Evolutionary conservation across 1,284 basidiomycete genomes (phyloP).

Genomic region (Tylopilus sp.): DNA sequence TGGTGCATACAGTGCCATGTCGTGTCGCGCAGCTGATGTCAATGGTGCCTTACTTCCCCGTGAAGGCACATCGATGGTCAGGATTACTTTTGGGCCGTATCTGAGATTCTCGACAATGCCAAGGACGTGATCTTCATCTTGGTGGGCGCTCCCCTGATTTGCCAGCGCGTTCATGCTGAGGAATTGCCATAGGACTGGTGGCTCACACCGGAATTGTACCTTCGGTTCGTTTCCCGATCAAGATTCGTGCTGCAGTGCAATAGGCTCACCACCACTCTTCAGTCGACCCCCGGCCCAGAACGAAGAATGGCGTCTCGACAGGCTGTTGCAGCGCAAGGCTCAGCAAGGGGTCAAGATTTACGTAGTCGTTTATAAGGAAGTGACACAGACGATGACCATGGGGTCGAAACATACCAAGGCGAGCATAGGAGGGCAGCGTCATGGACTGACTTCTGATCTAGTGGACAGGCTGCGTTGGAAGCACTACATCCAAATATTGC

Average conservation of each 20-base stretch:
- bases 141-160: constrained; percentile 48
- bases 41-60: not conserved
- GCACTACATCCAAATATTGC: constrained; percentile 88
- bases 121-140: constrained; percentile 84
- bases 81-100: constrained; percentile 95
- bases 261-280: constrained; percentile 13
- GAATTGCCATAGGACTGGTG: constrained; percentile 79
- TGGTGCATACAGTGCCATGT: too few relatives aligned
- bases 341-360: constrained; percentile 91
- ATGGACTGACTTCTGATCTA: constrained; percentile 4
- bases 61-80: constrained; percentile 89
- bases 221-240: constrained; percentile 51
- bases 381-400: constrained; percentile 92
- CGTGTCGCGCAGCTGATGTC: constrained; percentile 2
- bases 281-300: constrained; percentile 87
- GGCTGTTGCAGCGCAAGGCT: constrained; percentile 88
- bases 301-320: constrained; percentile 89
- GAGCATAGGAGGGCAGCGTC: constrained; percentile 10
- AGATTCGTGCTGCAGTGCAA: not conserved
- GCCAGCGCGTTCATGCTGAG: constrained; percentile 13
- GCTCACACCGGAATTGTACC: constrained; percentile 93
- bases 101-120: constrained; percentile 86
- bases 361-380: constrained; percentile 92
- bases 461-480: constrained; percentile 75
- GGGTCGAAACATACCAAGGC: constrained; percentile 89